Conservation (phyloP, 2,329 filamentous ascomycete genomes). For the Aureobasidium sp. region DNA sequence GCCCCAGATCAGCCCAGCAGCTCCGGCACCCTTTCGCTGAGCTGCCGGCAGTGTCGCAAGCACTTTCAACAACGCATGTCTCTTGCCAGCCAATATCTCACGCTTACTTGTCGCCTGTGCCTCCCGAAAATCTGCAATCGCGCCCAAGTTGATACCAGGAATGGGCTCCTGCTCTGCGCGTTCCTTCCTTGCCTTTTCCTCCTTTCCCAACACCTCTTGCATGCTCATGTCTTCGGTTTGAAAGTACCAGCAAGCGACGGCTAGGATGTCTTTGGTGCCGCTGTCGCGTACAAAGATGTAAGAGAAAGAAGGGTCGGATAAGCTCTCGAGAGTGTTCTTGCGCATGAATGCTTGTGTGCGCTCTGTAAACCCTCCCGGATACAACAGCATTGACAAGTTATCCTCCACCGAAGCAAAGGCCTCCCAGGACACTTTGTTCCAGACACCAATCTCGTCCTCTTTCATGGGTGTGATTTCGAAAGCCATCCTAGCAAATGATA, state of each 20-base stretch:
- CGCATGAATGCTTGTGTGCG: constrained; percentile 8
- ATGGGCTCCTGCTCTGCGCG: constrained; percentile 7
- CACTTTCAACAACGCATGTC: constrained; percentile 17
- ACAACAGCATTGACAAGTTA: constrained; percentile 15
- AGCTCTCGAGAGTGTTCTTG: not conserved
- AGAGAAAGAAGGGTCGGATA: constrained; percentile 3
- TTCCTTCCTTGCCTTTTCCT: constrained; percentile 11
- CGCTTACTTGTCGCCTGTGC: constrained; percentile 7
- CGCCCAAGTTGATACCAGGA: constrained; percentile 14
- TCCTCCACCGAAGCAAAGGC: constrained; percentile 13
- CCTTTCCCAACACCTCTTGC: constrained; percentile 9
- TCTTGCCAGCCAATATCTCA: constrained; percentile 13
- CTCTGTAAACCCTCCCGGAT: constrained; percentile 13
- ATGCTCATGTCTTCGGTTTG: not conserved
- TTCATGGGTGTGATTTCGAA: constrained; percentile 12
- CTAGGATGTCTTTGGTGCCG: constrained; percentile 13
- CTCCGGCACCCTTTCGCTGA: constrained; percentile 29
- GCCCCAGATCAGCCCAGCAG: constrained; percentile 29
- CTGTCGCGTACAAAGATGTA: constrained; percentile 15
- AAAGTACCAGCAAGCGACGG: constrained; percentile 15
- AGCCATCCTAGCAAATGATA: not conserved
- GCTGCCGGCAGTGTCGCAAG: constrained; percentile 29
- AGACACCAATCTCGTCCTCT: constrained; percentile 13
- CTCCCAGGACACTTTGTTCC: constrained; percentile 13
- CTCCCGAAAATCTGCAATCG: constrained; percentile 14